Base-by-base conservation (phyloP, 2,329 filamentous ascomycete genomes). In the Septoria linicola region DNA sequence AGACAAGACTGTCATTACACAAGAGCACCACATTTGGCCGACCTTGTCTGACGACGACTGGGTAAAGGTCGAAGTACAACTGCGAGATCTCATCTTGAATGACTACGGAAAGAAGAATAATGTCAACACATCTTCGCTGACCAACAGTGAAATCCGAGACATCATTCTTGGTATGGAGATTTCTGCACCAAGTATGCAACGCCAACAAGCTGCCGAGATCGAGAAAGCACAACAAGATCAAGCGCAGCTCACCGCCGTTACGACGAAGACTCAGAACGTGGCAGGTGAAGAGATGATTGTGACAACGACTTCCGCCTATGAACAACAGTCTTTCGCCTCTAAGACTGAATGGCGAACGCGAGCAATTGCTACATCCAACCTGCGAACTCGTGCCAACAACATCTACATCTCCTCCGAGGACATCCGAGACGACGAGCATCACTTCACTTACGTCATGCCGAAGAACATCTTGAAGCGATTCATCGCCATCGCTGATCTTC, bases 61-160 rank as follows among this genome's bases (percentile, higher is more conserved):
- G 93, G 93, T 99, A 73, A 96, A 96, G 81, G 89, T 99, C n/a
- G 93, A 99, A 78, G 90, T 90, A 39, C 89, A 95, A 68, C 77
- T 99, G 35, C 86, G 93, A 70, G 93, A 99, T 76, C 76, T 99
- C 59, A 99, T 99, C 64, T 70, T 99, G 61, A 96, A 97, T 62
- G 93, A 99, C 69, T 99, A 99, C 68, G 93, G 93, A 68, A 99
- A 97, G 82, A 99, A 99, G 81, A 99, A 99, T 78, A 99, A 97
- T 63, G 93, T 99, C 76, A 99, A 99, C 64, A 92, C 93, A 10
- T 95, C 95, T 13, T 96, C 90, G 70, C 79, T 99, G 72, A 99
- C 93, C 1, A 96, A 84, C 68, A 96, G 88, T 64, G 93, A 99
- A 81, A 93, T 99, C 43, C 85, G 93, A 63, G 93, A 99, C 67